Evolutionary conservation across 176 grass and related monocot genomes (phyloP).

Genomic region (Puya raimondii): DNA sequence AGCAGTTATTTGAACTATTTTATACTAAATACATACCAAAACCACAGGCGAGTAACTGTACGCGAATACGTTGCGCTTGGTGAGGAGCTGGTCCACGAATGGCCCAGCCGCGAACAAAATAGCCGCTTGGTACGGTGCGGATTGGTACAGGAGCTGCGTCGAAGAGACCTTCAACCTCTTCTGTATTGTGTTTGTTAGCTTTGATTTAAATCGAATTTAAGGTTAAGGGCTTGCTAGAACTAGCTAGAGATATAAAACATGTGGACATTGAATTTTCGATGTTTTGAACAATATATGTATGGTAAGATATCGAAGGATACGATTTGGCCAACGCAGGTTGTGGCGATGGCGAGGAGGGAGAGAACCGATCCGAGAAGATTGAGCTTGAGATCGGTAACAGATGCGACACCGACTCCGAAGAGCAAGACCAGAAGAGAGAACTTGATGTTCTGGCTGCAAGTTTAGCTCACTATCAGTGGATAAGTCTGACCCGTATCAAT

Average conservation of each 20-base stretch:
- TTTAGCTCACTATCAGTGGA: constrained; percentile 1
- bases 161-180: constrained; percentile 97
- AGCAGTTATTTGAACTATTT: not conserved
- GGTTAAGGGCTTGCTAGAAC: constrained; percentile 9
- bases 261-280: not conserved
- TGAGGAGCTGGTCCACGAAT: constrained; percentile 83
- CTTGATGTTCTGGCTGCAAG: constrained; percentile 84
- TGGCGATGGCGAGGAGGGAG: constrained; percentile 83
- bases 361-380: constrained; percentile 89
- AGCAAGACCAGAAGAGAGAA: constrained; percentile 84
- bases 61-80: constrained; percentile 71
- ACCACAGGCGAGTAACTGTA: constrained; percentile 70
- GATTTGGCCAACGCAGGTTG: constrained; percentile 97
- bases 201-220: constrained; percentile 45
- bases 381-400: constrained; percentile 91
- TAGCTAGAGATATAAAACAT: not conserved
- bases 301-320: constrained; percentile 46
- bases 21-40: constrained; percentile 46
- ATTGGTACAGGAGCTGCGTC: constrained; percentile 89
- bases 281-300: not conserved
- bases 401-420: constrained; percentile 94
- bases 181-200: constrained; percentile 99
- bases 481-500: not conserved
- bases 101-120: constrained; percentile 88
- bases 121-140: constrained; percentile 81